These are phyloP conservation scores for Knufia petricola DNA, from an alignment of 2,329 filamentous ascomycete genomes.

Conservation along the genomic window DNA sequence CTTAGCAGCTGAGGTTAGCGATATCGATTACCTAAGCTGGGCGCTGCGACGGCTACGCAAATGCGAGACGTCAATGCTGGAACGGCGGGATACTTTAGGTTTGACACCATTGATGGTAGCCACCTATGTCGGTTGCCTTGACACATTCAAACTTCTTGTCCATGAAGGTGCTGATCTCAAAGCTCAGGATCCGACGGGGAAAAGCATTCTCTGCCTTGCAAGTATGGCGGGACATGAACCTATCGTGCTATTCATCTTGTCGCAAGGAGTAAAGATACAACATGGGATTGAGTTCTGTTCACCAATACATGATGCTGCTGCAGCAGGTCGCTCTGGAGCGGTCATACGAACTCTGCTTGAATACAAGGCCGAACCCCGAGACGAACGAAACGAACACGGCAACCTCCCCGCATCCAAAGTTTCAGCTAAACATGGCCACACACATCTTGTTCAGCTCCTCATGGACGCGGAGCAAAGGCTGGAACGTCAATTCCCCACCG, in stretches of 20 bases:
- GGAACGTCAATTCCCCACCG: constrained; percentile 2
- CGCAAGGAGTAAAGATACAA: background rate
- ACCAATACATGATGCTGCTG: constrained; percentile 5
- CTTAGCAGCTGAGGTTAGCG: background rate
- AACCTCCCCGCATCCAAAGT: constrained; percentile 1
- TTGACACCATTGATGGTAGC: constrained; percentile 6
- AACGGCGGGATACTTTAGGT: constrained; percentile 2
- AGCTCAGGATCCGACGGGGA: background rate
- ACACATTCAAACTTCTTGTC: background rate
- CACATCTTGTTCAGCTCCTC: background rate
- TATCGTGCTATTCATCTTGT: background rate
- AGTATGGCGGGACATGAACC: constrained; percentile 3
- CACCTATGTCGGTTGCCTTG: background rate
- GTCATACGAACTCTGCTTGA: background rate
- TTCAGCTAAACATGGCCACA: background rate
- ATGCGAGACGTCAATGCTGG: background rate
- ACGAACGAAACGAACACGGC: constrained; percentile 4
- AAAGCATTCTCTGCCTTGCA: constrained; percentile 5
- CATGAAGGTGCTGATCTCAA: background rate
- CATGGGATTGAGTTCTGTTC: constrained; percentile 3
- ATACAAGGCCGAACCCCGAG: constrained; percentile 4
- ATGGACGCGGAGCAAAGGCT: background rate
- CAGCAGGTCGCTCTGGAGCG: background rate
- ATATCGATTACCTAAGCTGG: constrained; percentile 3
- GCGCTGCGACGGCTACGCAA: background rate